Percentiles rank a stretch among this genome's conserved stretches.
Conservation (phyloP, 352 stramenopile genomes). For the Aphanomyces euteiches region DNA sequence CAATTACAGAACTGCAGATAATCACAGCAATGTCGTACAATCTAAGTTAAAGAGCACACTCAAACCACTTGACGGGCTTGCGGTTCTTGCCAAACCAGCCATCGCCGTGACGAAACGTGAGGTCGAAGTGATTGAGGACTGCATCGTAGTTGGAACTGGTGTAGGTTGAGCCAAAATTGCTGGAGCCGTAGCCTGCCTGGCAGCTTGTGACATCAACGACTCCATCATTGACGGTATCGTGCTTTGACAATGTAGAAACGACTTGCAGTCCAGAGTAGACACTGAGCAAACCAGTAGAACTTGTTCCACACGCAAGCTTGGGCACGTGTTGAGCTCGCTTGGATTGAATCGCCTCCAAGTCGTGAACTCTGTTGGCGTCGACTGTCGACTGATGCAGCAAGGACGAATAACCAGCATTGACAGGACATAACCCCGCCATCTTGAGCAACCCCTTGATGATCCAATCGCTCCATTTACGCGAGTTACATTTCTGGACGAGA, state of each 20-base stretch:
- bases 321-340: constrained; percentile 30
- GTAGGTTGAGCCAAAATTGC: constrained; percentile 36
- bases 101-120: constrained; percentile 34
- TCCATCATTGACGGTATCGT: constrained; percentile 37
- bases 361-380: constrained; percentile 31
- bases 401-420: neutral
- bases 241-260: constrained; percentile 27
- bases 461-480: neutral
- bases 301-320: constrained; percentile 40
- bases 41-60: constrained; percentile 35
- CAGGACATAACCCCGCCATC: neutral
- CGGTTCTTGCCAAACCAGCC: constrained; percentile 33
- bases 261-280: constrained; percentile 30
- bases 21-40: neutral
- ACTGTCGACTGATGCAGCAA: constrained; percentile 33
- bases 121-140: constrained; percentile 40
- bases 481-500: constrained; percentile 28
- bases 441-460: constrained; percentile 4
- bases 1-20: too few species aligned
- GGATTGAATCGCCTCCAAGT: constrained; percentile 31
- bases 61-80: constrained; percentile 43
- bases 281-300: constrained; percentile 33
- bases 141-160: constrained; percentile 36
- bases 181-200: constrained; percentile 33
- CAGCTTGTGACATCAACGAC: constrained; percentile 44